Base-by-base conservation (phyloP, 1,139 yeast genomes). In the Magnusiomyces tetraspermus region DNA sequence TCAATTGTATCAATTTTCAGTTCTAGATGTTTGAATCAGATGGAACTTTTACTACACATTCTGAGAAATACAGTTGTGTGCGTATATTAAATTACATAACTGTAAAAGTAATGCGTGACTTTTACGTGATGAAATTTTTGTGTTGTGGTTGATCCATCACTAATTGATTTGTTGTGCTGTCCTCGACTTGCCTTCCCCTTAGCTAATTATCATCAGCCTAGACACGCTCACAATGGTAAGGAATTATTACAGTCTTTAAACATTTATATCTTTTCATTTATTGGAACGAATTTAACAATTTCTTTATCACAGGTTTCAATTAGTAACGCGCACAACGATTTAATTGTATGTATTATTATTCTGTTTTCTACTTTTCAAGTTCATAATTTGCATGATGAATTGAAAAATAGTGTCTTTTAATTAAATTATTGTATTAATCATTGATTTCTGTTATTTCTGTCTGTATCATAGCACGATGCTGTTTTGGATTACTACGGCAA, bases 401-500 rank as follows among this genome's bases (percentile, higher is more conserved):
- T 11, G 15, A 17, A 17, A 15, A 38, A 17, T 38, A 4, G 23
- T 11, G 22, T 4, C 22, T 13, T 17, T 17, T 38, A 17, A 10
- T 38, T 38, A n/a, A n/a, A n/a, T n/a, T n/a, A n/a, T n/a, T n/a
- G n/a, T n/a, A n/a, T 22, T 38, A 38, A 38, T 19, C 43, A 48
- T 47, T 33, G 38, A 37, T 31, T 4, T 22, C 6, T 38, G 3
- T 38, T n/a, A 17, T 38, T 17, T 28, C 11, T 28, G 11, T 28
- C 11, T 28, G 33, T 28, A 28, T 28, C 11, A 28, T 52, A 69
- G 68, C 98, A 94, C 70, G 98, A 94, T 66, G 98, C 98, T 22
- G 96, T 87, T 53, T 77, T 92, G 65, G 97, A 92, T 68, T 92
- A 90, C 74, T 92, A 92, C 67, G 97, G 98, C 40, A 89, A 88